Conservation (phyloP, 2,329 filamentous ascomycete genomes). For the Blastomyces percursus region DNA sequence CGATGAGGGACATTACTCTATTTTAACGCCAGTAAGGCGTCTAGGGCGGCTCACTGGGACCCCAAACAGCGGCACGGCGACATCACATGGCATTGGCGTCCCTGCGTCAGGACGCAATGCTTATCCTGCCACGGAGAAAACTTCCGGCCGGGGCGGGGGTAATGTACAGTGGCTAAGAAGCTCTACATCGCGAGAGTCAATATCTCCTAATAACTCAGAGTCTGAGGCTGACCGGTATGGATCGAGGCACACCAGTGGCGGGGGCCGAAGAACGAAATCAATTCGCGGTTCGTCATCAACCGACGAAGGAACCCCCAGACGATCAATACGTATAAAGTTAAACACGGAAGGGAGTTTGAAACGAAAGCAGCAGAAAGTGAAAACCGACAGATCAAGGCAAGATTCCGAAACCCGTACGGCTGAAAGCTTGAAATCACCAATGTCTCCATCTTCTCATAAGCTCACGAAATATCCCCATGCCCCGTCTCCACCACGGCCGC, state of each 20-base stretch:
- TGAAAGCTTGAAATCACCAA: conserved; percentile 84
- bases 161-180: conserved; percentile 24
- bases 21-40: conserved; percentile 8
- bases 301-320: conserved; percentile 58
- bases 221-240: conserved; percentile 39
- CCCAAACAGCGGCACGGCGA: conserved; percentile 3
- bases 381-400: conserved; percentile 18
- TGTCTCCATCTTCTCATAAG: conserved; percentile 59
- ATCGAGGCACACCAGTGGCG: conserved; percentile 16
- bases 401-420: conserved; percentile 45
- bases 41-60: conserved; percentile 15
- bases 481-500: conserved; percentile 74
- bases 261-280: conserved; percentile 21
- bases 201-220: conserved; percentile 44
- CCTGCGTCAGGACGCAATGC: conserved; percentile 18
- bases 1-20: conserved; percentile 63
- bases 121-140: conserved; percentile 17
- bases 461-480: conserved; percentile 85
- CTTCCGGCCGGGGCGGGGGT: conserved; percentile 20
- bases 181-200: conserved; percentile 31
- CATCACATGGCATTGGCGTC: conserved; percentile 15
- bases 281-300: conserved; percentile 20
- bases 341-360: conserved; percentile 67
- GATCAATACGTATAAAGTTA: conserved; percentile 84
- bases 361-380: conserved; percentile 46